phyloP scores from a whole-genome alignment of 768 basidiomycete genomes.

The Lyophyllum shimeji region DNA sequence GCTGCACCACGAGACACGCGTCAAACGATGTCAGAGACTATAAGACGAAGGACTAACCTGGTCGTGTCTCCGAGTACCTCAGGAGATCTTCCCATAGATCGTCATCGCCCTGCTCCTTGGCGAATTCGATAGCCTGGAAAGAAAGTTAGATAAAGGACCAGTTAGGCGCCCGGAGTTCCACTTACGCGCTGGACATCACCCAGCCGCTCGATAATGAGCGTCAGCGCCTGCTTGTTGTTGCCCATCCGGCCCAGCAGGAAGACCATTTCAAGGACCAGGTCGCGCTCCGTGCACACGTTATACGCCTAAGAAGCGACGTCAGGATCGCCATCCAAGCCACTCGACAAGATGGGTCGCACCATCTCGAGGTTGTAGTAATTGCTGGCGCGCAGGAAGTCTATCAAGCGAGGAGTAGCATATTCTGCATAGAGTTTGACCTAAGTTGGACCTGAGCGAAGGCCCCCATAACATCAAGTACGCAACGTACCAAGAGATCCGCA shows the following conservation, averaged over 20 bases:
- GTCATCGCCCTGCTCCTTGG: constrained; percentile 94
- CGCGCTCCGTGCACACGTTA: constrained; percentile 77
- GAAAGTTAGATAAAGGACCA: not conserved
- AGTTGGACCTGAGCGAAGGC: not conserved
- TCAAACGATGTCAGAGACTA: not conserved
- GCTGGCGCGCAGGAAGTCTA: constrained; percentile 90
- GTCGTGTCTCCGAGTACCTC: constrained; percentile 91
- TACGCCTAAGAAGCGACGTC: constrained; percentile 60
- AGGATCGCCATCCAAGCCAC: not conserved
- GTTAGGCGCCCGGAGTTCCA: constrained; percentile 1
- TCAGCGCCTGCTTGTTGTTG: constrained; percentile 92
- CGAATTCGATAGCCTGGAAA: constrained; percentile 91
- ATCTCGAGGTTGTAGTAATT: constrained; percentile 89
- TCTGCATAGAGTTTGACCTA: constrained; percentile 92
- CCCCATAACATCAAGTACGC: not conserved
- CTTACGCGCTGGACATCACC: constrained; percentile 87
- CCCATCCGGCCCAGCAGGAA: constrained; percentile 97
- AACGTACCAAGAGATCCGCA: constrained; percentile 73
- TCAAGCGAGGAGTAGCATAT: constrained; percentile 71
- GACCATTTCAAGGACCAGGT: constrained; percentile 95
- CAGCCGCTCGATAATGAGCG: constrained; percentile 91
- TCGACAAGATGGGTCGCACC: constrained; percentile 35
- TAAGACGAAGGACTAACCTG: constrained; percentile 47
- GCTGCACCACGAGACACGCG: constrained; percentile 39
- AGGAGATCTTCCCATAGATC: constrained; percentile 98